phyloP scores from a whole-genome alignment of 202 grass and related monocot species.

The Brachypodium distachyon region DNA sequence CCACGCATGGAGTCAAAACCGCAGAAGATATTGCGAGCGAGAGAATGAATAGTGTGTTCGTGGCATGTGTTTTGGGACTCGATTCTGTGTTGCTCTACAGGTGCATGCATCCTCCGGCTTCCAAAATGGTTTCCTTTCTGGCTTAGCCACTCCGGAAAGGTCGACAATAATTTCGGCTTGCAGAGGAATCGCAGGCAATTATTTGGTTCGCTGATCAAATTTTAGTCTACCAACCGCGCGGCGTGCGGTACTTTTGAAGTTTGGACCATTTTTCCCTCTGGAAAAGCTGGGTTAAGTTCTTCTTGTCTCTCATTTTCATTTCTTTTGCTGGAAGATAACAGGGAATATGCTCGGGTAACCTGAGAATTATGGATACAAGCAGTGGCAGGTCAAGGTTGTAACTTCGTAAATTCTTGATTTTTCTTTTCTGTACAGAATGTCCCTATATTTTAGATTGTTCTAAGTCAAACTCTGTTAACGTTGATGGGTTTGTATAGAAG shows the following conservation, averaged over 20 bases:
- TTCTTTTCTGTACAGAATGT: too few species aligned
- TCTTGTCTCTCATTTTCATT: not conserved
- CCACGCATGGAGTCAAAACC: not conserved
- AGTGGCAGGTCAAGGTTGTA: not conserved
- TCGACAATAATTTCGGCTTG: conserved; percentile 11
- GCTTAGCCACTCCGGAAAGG: conserved; percentile 41
- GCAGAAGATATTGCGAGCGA: not conserved
- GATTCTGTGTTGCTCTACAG: too few species aligned
- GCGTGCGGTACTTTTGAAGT: conserved; percentile 29
- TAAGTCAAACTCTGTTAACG: too few species aligned
- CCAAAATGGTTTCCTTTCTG: not conserved
- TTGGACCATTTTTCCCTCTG: conserved; percentile 21
- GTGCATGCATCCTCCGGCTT: too few species aligned
- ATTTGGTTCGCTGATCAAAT: conserved; percentile 1
- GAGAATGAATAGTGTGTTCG: not conserved
- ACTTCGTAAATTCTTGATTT: not conserved
- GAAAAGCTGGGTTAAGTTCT: not conserved
- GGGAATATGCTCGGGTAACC: not conserved
- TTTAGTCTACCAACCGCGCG: conserved; percentile 27
- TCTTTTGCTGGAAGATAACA: conserved; percentile 7
- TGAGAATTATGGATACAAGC: not conserved
- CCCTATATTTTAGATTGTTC: too few species aligned
- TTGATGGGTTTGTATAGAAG: too few species aligned
- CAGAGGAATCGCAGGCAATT: conserved; percentile 3
- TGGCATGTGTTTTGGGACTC: not conserved